Conservation (phyloP, 306 rosid genomes). For the Inga oerstediana region DNA sequence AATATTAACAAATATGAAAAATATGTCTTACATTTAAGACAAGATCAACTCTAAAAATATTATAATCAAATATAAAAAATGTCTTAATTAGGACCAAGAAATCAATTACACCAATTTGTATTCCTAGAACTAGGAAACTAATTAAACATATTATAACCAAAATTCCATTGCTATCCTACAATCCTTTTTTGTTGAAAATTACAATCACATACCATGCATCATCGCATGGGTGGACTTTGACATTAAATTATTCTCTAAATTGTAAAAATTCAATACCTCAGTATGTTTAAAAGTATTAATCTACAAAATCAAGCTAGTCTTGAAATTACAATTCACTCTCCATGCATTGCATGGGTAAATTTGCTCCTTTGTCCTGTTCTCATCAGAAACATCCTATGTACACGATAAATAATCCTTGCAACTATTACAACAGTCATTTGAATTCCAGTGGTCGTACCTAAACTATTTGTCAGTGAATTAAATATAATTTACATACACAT, state of each 20-base stretch:
- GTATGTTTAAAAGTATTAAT: not conserved
- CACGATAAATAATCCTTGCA: not conserved
- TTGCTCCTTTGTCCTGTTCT: not conserved
- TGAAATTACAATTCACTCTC: not conserved
- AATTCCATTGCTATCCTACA: not conserved
- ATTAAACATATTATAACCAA: not conserved
- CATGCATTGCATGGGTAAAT: not conserved
- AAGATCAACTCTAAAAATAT: too few species aligned
- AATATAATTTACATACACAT: not conserved
- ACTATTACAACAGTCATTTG: not conserved
- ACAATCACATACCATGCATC: not conserved
- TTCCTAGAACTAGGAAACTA: too few species aligned
- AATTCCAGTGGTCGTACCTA: constrained; percentile 1
- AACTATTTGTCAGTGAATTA: not conserved
- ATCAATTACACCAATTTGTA: too few species aligned
- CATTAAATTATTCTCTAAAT: not conserved
- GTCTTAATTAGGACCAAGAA: too few species aligned
- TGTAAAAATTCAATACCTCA: not conserved
- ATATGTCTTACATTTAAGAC: too few species aligned
- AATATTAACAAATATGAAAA: too few species aligned
- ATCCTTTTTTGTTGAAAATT: not conserved
- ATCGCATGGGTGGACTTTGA: not conserved
- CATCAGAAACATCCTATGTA: not conserved
- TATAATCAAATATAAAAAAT: too few species aligned
- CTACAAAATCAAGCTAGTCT: not conserved